Conservation (phyloP, 1,139 yeast species). For the Taphrina populina region DNA sequence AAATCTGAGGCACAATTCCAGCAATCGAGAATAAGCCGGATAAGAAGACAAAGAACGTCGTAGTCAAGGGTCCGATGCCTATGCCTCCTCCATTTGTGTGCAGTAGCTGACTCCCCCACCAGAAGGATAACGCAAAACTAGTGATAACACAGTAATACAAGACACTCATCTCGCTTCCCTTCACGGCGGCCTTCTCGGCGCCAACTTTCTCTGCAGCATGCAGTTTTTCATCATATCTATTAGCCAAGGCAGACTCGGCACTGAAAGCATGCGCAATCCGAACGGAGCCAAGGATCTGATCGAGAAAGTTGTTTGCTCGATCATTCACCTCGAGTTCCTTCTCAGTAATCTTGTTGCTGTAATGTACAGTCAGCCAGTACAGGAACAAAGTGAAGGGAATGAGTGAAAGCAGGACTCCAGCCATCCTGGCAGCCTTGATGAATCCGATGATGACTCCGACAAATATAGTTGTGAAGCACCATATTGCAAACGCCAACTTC, state of each 20-base stretch:
- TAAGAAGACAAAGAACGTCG: constrained; percentile 41
- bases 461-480: constrained; percentile 48
- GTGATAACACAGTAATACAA: constrained; percentile 39
- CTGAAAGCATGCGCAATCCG: constrained; percentile 51
- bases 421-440: constrained; percentile 47
- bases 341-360: constrained; percentile 44
- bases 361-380: constrained; percentile 39
- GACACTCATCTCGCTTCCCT: constrained; percentile 44
- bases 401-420: constrained; percentile 46
- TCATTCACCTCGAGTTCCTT: constrained; percentile 44
- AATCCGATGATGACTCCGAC: constrained; percentile 49
- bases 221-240: constrained; percentile 45
- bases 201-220: constrained; percentile 42
- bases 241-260: constrained; percentile 46
- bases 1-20: constrained; percentile 48
- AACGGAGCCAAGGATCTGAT: constrained; percentile 49
- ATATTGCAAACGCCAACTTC: constrained; percentile 49
- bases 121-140: constrained; percentile 47
- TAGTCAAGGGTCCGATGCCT: constrained; percentile 37
- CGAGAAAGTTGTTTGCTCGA: constrained; percentile 48
- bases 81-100: constrained; percentile 33
- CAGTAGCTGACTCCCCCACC: constrained; percentile 46
- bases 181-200: constrained; percentile 43
- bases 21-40: constrained; percentile 49
- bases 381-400: constrained; percentile 47